Base-by-base conservation (phyloP, 305 asterid species). In the Coffea humblotiana region DNA sequence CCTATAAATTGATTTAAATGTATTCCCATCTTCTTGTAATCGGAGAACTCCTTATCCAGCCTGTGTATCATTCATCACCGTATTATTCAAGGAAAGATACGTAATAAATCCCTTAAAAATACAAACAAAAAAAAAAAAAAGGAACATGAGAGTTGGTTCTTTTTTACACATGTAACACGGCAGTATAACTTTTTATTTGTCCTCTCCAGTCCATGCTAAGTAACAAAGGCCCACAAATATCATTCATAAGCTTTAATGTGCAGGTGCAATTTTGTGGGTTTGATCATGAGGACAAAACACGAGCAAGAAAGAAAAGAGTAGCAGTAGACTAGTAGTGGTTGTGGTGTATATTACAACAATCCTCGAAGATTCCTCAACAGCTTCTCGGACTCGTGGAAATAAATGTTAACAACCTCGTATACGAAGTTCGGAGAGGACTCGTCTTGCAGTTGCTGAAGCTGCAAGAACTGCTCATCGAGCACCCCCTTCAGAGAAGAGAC, bases 1-100 rank as follows among this genome's bases (percentile, higher is more conserved):
- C 99, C 99, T 85, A 90, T 90, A 23, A 95, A 86, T 77, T 93
- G 99, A 85, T 93, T 93, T 85, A 95, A 83, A 86, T 95, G 99
- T n/a, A 83, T 76, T 67, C 95, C 97, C 83, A 95, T 87, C 83
- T 84, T 93, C 87, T 86, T 91, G 92, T 92, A 93, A 82, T 93
- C 98, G 10, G 90, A 87, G 1, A 92, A 84, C 72, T 93, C 97
- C 77, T 82, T 91, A 71, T 92, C 94, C 89, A 82, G 75, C 82
- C 99, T 94, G 40, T 61, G 27, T 23, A 29, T 21, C 23, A 32
- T 32, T 32, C 9, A 74, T 37, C 32, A 66, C 8, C 19, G 63
- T 48, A 74, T 61, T 29, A 43, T 40, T 48, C 70, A 52, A 52
- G 15, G 25, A 40, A 52, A 52, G 25, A 40, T 40, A 40, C 3